Evolutionary conservation across 2,329 filamentous ascomycete species (phyloP), one percentile per base, ranked within the genome.

Genomic region (Blastomyces parvus): DNA sequence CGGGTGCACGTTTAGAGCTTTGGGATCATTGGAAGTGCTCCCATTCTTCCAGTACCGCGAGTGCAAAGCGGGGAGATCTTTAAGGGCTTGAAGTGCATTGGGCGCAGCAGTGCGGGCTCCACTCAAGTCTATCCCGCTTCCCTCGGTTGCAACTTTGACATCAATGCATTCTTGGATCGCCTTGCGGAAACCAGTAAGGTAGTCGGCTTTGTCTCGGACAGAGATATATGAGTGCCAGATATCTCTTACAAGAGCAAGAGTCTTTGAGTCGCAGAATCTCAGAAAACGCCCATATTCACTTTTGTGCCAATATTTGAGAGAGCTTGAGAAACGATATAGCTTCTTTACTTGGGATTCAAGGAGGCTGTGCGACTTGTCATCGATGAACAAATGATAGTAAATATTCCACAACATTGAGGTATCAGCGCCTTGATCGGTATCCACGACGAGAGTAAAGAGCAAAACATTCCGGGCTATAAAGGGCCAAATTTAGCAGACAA

Each of bases 341-440:
- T 80, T 81, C 25, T 73, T 69, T 0, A 77, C 73, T 62, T 85
- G 83, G 0, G 63, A 27, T 1, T 70, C 62, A 2, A 86, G 70
- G 2, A 78, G 27, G 0, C 69, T 33, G 0, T 77, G 66, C 2
- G 79, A 74, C 2, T 70, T 55, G 0, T 73, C 65, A 58, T 79
- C 75, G 5, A 87, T 65, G 46, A 76, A 78, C 3, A 82, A 67
- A 66, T 85, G 77, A 69, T 85, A 85, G 71, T 83, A 87, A 44
- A 83, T 72, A 63, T 82, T 78, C 83, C 83, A 86, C 3, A 81
- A 71, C 8, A 67, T 61, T 1, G 76, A 70, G 0, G 65, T 60
- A 14, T 68, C 64, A 33, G 70, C 50, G 27, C 66, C 66, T 0
- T 72, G 63, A 7, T 70, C 63, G 36, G 74, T 68, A n/a, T 83